Evolutionary conservation across 441 rosid genomes (phyloP).

Genomic region (Eruca vesicaria): DNA sequence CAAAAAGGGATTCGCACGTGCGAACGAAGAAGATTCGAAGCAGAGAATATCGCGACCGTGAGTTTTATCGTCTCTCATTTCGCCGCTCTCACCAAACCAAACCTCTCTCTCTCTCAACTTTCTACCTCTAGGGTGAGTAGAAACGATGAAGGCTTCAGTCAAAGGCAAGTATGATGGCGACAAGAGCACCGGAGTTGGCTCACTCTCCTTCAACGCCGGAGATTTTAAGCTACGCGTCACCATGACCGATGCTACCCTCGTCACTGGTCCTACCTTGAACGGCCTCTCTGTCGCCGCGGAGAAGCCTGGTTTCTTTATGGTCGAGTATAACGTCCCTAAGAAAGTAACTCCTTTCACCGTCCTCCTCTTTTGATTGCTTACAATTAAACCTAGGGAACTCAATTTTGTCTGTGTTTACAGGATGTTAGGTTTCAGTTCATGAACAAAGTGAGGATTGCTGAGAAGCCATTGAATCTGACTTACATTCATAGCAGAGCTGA

Average conservation of each 20-base stretch:
- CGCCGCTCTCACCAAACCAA: neutral
- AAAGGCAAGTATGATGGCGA: neutral
- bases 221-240: constrained; percentile 80
- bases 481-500: constrained; percentile 79
- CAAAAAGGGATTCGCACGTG: neutral
- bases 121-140: neutral
- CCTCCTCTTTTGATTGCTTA: neutral
- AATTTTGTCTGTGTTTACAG: constrained; percentile 38
- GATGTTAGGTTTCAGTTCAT: constrained; percentile 96
- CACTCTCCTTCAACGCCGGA: constrained; percentile 58
- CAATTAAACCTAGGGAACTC: neutral
- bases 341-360: constrained; percentile 39
- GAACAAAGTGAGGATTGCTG: constrained; percentile 68
- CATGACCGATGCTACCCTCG: constrained; percentile 81
- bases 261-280: constrained; percentile 73
- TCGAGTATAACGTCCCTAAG: constrained; percentile 85
- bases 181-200: constrained; percentile 34
- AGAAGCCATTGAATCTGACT: constrained; percentile 85
- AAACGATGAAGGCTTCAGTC: neutral
- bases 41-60: neutral
- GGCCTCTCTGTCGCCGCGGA: constrained; percentile 75
- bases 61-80: neutral
- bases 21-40: neutral
- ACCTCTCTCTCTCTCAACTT: neutral
- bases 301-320: constrained; percentile 81